phyloP scores from a whole-genome alignment of 306 rosid genomes.

The Lotus japonicus region DNA sequence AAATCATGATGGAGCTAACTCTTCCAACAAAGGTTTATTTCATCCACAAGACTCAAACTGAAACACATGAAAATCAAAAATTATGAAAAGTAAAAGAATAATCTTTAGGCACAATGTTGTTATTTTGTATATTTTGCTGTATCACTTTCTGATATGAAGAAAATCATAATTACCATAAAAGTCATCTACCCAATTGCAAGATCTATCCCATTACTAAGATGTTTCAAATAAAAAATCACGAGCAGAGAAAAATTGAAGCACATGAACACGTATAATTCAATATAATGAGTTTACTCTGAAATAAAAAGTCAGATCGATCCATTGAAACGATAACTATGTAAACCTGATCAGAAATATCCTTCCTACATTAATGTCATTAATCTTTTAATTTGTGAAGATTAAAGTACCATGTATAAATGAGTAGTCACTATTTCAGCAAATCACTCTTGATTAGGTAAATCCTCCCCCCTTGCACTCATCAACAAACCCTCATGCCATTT shows the following conservation, averaged over 20 bases:
- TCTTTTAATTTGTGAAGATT: not conserved
- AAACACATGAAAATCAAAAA: no score
- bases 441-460: constrained; percentile 2
- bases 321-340: not conserved
- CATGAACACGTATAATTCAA: not conserved
- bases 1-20: no score
- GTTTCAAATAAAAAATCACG: no score
- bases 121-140: no score
- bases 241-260: not conserved
- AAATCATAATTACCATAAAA: no score
- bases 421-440: not conserved
- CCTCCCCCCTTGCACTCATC: constrained; percentile 24
- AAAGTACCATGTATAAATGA: not conserved
- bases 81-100: no score
- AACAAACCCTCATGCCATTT: constrained; percentile 45
- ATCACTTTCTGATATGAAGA: no score
- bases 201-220: no score
- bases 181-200: no score
- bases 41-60: no score
- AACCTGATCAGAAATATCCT: constrained; percentile 17
- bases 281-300: not conserved
- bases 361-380: not conserved
- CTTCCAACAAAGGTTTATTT: no score
- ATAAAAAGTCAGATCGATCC: constrained; percentile 8
- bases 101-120: no score